Base-by-base conservation (phyloP, 768 basidiomycete species). In the Lyophyllum semitale region DNA sequence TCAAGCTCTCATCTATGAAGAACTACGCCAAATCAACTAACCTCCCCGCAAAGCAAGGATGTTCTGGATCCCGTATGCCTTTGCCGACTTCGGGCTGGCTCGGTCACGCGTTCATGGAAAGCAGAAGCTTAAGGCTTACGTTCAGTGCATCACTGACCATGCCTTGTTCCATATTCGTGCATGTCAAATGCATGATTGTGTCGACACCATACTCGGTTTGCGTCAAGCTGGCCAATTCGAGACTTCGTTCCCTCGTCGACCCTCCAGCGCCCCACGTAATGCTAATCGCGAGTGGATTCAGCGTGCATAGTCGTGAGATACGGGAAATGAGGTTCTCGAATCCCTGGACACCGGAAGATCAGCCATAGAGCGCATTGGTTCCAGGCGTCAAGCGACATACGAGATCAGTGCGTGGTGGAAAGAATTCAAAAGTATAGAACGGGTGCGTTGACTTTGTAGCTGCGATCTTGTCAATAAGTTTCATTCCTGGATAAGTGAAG, bases 181-280 rank as follows among this genome's bases (percentile, higher is more conserved):
- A 98, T 7, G 96, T 98, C 61, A 99, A 70, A 75, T 99, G 97
- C 68, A 99, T 77, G 57, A 97, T 83, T 1, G 93, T 95, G 62
- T 97, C 92, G 41, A 95, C 74, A 1, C 82, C 85, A 70, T 91
- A 82, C 52, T 86, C 83, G 17, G 77, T 73, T 68, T 94, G 91
- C 1, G 84, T 84, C 51, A 93, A 71, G 11, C 82, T 83, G 0
- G 95, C 95, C 2, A 99, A 82, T 60, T 95, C 94, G 37, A 99
- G 75, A 66, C 86, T 92, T 29, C 90, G 81, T 30, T 95, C 91
- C 62, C 84, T 93, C 0, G 96, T 98, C 7, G 87, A 85, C 2
- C 97, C 96, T 9, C 97, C 96, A 0, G 97, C 96, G 41, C 97
- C 97, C 97, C 97, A 98, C 64, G 97, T 98, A 20, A 98, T 82